Base-by-base conservation (phyloP, 2,329 filamentous ascomycete genomes). In the Microdochium bolleyi region DNA sequence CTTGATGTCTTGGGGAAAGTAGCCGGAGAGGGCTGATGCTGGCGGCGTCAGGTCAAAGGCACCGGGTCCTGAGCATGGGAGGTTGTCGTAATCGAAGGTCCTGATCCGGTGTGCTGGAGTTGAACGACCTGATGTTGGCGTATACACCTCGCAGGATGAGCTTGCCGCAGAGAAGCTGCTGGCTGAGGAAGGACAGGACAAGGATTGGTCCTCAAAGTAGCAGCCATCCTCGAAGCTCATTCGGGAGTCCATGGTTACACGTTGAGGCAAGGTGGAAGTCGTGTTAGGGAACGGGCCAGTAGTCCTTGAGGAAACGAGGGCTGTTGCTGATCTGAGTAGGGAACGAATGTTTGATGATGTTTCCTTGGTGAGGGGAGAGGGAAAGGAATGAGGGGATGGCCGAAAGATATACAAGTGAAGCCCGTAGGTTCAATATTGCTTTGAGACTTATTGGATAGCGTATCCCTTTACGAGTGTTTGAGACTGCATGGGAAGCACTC, bases 1-100 rank as follows among this genome's bases (percentile, higher is more conserved):
- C 46, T 61, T 62, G 21, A 57, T 54, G 3, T 64, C 61, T 13
- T 56, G 49, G 1, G 63, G 61, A 48, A 64, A 67, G 50, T 64
- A 65, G 4, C 63, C 54, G 1, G 62, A 62, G 22, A 62, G 58
- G 21, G 62, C 58, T 9, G 67, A 68, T 1, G 63, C 57, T 14
- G 67, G 63, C 7, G 67, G 67, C 14, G 63, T 67, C 34, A 66
- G 51, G 21, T 67, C 64, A 44, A 61, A 68, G 1, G 48, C 41
- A 21, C 21, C 22, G 9, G 41, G 22, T 5, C 41, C 41, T 19
- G 41, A 21, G 41, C 19, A 46, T 19, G 16, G 41, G 21, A 46
- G 21, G 41, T 46, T 46, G 41, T 46, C 41, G 13, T 22, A 46
- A 19, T 22, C 19, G 5, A 46, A 24, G 19, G 41, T 46, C 41